Base-by-base conservation (phyloP, 495 filamentous ascomycete genomes). In the Chaetomium tenue region DNA sequence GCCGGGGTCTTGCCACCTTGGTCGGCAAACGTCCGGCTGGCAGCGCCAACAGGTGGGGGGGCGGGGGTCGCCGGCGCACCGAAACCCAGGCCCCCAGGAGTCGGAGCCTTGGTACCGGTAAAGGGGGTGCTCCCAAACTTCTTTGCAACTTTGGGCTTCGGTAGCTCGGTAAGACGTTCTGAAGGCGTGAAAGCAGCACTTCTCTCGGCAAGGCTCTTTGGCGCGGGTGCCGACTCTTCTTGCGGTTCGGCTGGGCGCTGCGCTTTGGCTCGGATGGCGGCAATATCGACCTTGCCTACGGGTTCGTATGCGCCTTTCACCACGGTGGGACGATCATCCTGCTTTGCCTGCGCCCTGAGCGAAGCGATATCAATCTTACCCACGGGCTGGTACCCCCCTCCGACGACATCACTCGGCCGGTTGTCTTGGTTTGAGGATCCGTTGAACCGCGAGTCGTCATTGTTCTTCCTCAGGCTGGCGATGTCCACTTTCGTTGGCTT, bases 1-100 rank as follows among this genome's bases (percentile, higher is more conserved):
- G 95, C 92, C 20, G 94, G 94, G 7, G 94, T 97, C 78, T 98
- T 99, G 53, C 92, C 93, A 63, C 90, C 93, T 76, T 95, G 81
- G 63, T 97, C 91, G 3, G 94, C 93, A 81, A 96, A 98, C 25
- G 91, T 96, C 68, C 89, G 84, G 75, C 92, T 95, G 44, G 92
- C 92, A 63, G 85, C 82, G 26, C 92, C 92, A 52, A 95, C 80
- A 39, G 86, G 86, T 0, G 84, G 75, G 46, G 83, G 68, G 22
- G 85, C 73, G 15, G 80, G 73, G 16, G 78, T 67, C 2, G 82
- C 76, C 20, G 78, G 74, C 8, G 82, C 81, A 3, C 78, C 76
- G 33, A 85, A 79, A 13, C 86, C 86, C 26, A 90, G 83, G 0
- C 77, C 85, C 53, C 77, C 82, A 4, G 94, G 94, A 3, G 89